Evolutionary conservation across 495 filamentous ascomycete species (phyloP).

Genomic region (Neurospora pannonica): DNA sequence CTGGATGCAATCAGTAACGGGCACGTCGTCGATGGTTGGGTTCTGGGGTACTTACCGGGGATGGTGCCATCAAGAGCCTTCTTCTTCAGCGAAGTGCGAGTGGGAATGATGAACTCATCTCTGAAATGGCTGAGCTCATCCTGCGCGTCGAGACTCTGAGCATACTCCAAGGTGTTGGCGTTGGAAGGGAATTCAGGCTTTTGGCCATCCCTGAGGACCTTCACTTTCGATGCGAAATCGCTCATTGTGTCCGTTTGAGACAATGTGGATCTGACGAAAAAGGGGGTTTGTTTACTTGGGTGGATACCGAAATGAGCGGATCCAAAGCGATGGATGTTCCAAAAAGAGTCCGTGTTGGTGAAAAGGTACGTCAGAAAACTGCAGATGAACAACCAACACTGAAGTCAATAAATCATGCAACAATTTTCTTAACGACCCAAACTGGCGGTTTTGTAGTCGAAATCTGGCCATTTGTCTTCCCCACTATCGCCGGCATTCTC

Average conservation of each 20-base stretch:
- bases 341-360: not conserved
- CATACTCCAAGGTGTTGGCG: slow-evolving; percentile 10
- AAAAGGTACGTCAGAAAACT: not conserved
- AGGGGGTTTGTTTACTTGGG: not conserved
- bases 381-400: not conserved
- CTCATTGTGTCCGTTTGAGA: not conserved
- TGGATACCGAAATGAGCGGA: not conserved
- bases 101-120: slow-evolving; percentile 71
- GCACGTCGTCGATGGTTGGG: too few relatives aligned
- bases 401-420: not conserved
- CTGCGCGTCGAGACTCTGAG: slow-evolving; percentile 46
- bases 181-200: slow-evolving; percentile 9
- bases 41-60: slow-evolving; percentile 16
- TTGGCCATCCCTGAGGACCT: slow-evolving; percentile 8
- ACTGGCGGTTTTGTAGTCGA: not conserved
- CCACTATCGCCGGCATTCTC: not conserved
- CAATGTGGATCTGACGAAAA: not conserved
- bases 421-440: not conserved
- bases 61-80: slow-evolving; percentile 44
- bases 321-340: not conserved
- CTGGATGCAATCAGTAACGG: slow-evolving; percentile 4
- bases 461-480: not conserved
- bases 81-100: slow-evolving; percentile 54
- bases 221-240: not conserved
- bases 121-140: slow-evolving; percentile 61